phyloP scores from a whole-genome alignment of 1,284 basidiomycete genomes.

The Kwoniella shivajii region DNA sequence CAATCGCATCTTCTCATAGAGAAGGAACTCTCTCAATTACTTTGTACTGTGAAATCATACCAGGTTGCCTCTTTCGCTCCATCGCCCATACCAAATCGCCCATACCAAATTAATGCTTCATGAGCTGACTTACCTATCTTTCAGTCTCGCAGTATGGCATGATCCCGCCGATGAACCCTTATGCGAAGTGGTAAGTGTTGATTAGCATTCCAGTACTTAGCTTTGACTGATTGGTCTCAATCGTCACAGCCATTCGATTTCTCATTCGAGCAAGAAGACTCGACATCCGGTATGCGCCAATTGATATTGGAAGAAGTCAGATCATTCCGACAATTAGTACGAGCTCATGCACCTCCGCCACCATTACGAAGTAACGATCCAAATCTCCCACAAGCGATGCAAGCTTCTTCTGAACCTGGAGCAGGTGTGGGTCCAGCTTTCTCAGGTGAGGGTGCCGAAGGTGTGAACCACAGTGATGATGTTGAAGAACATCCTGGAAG shows the following conservation, averaged over 20 bases:
- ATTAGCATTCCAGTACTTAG: background rate
- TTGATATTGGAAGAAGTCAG: slow-evolving; percentile 93
- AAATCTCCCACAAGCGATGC: slow-evolving; percentile 45
- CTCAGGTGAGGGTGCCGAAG: slow-evolving; percentile 29
- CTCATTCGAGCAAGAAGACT: slow-evolving; percentile 94
- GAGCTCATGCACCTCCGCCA: slow-evolving; percentile 37
- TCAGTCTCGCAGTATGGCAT: slow-evolving; percentile 80
- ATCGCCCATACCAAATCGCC: background rate
- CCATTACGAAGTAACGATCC: slow-evolving; percentile 35
- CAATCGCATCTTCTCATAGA: background rate
- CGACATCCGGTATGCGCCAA: slow-evolving; percentile 94
- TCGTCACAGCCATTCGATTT: slow-evolving; percentile 83
- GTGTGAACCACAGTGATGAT: slow-evolving; percentile 61
- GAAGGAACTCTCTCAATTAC: too few species aligned
- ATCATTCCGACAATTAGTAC: slow-evolving; percentile 49
- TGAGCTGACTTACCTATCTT: slow-evolving; percentile 1
- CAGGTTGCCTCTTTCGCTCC: background rate
- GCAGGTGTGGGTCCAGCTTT: slow-evolving; percentile 53
- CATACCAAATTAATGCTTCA: too few species aligned
- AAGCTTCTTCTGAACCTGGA: slow-evolving; percentile 27
- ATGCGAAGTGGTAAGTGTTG: slow-evolving; percentile 65
- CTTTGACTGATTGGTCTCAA: slow-evolving; percentile 12
- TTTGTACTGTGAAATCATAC: background rate
- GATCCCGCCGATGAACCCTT: slow-evolving; percentile 88
- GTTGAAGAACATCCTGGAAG: slow-evolving; percentile 79